These are phyloP conservation scores for Metschnikowia gruessii DNA, from an alignment of 805 yeast genomes.

Conservation along the genomic window DNA sequence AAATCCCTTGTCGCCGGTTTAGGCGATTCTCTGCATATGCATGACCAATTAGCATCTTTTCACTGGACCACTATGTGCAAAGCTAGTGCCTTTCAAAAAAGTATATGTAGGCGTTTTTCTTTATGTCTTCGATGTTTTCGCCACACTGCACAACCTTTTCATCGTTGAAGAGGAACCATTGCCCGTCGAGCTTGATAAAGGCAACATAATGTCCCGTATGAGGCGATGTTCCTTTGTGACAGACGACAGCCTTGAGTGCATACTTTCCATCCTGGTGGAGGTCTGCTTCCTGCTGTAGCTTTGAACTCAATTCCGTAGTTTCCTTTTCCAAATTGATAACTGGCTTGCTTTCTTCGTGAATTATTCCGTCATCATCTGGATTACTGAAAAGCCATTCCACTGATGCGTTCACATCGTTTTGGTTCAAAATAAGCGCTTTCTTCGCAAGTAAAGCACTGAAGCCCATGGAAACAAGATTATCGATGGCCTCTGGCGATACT, in stretches of 20 bases:
- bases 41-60: not conserved
- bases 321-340: slow-evolving; percentile 30
- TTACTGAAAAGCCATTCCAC: slow-evolving; percentile 88
- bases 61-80: slow-evolving; percentile 1
- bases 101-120: slow-evolving; percentile 48
- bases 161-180: slow-evolving; percentile 84
- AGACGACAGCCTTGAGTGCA: slow-evolving; percentile 59
- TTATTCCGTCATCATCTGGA: slow-evolving; percentile 71
- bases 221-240: slow-evolving; percentile 86
- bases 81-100: slow-evolving; percentile 28
- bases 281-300: slow-evolving; percentile 12
- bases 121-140: slow-evolving; percentile 42
- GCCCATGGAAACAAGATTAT: slow-evolving; percentile 70
- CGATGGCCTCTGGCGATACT: slow-evolving; percentile 39
- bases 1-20: not conserved
- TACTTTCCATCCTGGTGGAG: slow-evolving; percentile 33
- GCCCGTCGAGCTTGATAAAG: slow-evolving; percentile 49
- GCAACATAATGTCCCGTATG: slow-evolving; percentile 94
- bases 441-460: slow-evolving; percentile 60
- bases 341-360: slow-evolving; percentile 31
- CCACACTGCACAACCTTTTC: slow-evolving; percentile 74
- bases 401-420: slow-evolving; percentile 66
- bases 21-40: slow-evolving; percentile 1
- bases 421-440: slow-evolving; percentile 64
- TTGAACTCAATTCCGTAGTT: slow-evolving; percentile 15